phyloP scores from a whole-genome alignment of 164 flowering plant genomes.

The Euptelea pleiosperma region DNA sequence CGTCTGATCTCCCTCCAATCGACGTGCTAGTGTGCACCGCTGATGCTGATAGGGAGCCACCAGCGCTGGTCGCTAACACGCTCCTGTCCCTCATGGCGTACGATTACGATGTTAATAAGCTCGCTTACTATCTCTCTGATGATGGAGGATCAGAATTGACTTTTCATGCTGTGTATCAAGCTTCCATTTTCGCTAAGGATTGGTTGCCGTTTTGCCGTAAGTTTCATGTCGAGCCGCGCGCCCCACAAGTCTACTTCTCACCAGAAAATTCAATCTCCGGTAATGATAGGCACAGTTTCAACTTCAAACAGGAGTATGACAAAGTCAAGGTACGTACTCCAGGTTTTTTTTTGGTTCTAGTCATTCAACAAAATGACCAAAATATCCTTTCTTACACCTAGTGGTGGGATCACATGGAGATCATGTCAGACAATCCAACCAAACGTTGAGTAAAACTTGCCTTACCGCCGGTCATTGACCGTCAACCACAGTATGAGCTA shows the following conservation, averaged over 20 bases:
- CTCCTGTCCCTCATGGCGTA: conserved; percentile 29
- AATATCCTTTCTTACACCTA: too few species aligned
- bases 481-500: too few species aligned
- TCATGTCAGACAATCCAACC: too few species aligned
- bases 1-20: conserved; percentile 18
- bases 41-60: conserved; percentile 30
- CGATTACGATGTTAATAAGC: conserved; percentile 22
- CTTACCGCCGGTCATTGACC: too few species aligned
- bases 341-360: too few species aligned
- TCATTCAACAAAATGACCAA: too few species aligned
- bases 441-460: too few species aligned
- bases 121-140: conserved; percentile 27
- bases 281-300: conserved; percentile 8
- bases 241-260: conserved; percentile 21
- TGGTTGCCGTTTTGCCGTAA: conserved; percentile 35
- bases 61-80: conserved; percentile 25
- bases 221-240: conserved; percentile 18
- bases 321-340: conserved; percentile 17
- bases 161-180: conserved; percentile 24
- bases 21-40: conserved; percentile 31
- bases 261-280: conserved; percentile 1
- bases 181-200: conserved; percentile 17
- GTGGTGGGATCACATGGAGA: too few species aligned
- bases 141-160: conserved; percentile 33
- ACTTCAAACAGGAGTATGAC: conserved; percentile 18